Evolutionary conservation across 495 filamentous ascomycete genomes (phyloP), one percentile per base, ranked within the genome.

Genomic region (Xylaria cubensis): DNA sequence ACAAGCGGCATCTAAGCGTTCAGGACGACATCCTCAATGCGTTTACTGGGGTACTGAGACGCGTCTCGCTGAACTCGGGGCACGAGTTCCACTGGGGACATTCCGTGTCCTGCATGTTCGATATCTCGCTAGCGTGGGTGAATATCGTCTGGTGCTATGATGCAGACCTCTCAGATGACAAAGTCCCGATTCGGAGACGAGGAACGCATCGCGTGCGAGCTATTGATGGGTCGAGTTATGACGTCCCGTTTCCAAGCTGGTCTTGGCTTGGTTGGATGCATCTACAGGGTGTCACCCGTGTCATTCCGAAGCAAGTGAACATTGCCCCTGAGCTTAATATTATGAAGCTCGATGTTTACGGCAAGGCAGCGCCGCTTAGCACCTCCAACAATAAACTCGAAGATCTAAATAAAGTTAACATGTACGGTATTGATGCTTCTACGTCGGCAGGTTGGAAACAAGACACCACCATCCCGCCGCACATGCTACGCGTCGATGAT

Each of bases 191-290:
- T 29, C 64, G 64, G 50, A 24, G 64, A 66, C 59, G 59, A 19
- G 59, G 24, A 1, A 42, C 4, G 15, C 59, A 63, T 59, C 55
- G 19, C 3, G 19, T 63, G 36, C 24, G 4, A 10, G 59, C 59
- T 12, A n/a, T 6, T 1, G 59, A 63, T 15, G 36, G 36, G 59
- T 39, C 63, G 4, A 29, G n/a, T 48, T 29, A 50, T 41, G 44
- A 50, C 5, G 17, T 65, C 41, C 41, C 39, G 36, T 76, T 74
- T 34, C 74, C 65, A 4, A 74, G 74, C 29, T 76, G 69, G 74
- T 76, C 74, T 1, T 76, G 72, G 69, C 48, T 74, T 4, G 72
- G 74, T 1, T 72, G 74, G 74, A 39, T 42, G 59, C 59, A 42
- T 24, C 10, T 21, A 3, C 36, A 63, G 36, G 59, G 71, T 2